Conservation (phyloP, 2,329 filamentous ascomycete genomes). For the Aspergillus carbonarius region DNA sequence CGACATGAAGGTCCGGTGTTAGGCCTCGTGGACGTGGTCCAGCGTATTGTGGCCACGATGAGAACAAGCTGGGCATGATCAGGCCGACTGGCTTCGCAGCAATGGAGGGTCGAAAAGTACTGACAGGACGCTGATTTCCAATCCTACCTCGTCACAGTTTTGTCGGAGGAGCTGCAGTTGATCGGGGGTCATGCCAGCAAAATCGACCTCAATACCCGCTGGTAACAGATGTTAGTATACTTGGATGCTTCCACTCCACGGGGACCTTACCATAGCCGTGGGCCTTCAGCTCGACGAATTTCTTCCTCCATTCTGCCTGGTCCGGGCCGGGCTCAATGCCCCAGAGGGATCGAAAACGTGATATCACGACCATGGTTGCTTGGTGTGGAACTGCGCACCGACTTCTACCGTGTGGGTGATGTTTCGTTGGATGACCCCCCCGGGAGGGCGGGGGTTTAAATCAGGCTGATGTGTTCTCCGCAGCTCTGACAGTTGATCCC, state of each 20-base stretch:
- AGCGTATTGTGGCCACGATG: constrained; percentile 20
- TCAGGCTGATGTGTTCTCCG: too few relatives aligned
- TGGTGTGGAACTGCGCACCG: neutral
- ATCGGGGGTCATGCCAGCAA: constrained; percentile 11
- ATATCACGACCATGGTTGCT: constrained; percentile 11
- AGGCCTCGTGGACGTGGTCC: constrained; percentile 19
- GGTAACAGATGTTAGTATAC: neutral
- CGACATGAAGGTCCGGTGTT: constrained; percentile 15
- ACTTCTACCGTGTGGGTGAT: too few relatives aligned
- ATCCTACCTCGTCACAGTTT: constrained; percentile 17
- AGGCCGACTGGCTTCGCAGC: neutral
- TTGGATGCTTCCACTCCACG: accelerated
- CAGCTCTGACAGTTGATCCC: too few relatives aligned
- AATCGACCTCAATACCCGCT: constrained; percentile 24
- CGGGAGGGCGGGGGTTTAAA: too few relatives aligned
- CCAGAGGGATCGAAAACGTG: constrained; percentile 23
- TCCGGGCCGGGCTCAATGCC: constrained; percentile 20
- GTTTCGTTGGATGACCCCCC: too few relatives aligned
- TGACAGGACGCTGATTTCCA: constrained; percentile 22
- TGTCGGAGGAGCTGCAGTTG: constrained; percentile 5
- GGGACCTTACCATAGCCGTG: constrained; percentile 22
- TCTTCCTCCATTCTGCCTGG: constrained; percentile 20
- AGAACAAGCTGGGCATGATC: constrained; percentile 12
- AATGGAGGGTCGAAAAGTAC: neutral
- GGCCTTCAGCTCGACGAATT: constrained; percentile 20